Conservation (phyloP, 331 rosid genomes). For the Quercus lobata region DNA sequence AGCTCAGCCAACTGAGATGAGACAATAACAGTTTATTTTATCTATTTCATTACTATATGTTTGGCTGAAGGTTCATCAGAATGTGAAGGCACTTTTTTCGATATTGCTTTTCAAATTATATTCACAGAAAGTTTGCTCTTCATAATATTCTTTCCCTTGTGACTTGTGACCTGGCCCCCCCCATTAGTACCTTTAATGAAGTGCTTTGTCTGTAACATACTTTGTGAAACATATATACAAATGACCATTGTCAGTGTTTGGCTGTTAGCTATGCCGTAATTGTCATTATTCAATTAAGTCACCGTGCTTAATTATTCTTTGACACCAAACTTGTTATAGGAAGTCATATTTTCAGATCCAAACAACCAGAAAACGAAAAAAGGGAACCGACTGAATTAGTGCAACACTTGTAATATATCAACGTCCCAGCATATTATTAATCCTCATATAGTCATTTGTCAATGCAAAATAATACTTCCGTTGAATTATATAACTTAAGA, state of each 20-base stretch:
- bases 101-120: conserved; percentile 17
- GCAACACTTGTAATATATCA: no score
- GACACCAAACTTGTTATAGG: no score
- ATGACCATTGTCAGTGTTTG: not conserved
- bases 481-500: no score
- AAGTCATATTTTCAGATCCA: no score
- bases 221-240: not conserved
- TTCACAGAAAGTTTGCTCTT: not conserved
- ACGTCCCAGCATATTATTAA: no score
- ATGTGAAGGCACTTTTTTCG: conserved; percentile 22
- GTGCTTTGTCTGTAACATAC: conserved; percentile 1
- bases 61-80: conserved; percentile 25
- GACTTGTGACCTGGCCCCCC: conserved; percentile 27
- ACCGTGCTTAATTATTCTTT: not conserved
- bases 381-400: no score
- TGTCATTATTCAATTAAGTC: not conserved
- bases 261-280: not conserved
- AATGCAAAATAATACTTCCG: no score
- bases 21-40: not conserved
- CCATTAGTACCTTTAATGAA: conserved; percentile 19
- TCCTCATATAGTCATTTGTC: no score
- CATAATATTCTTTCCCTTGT: conserved; percentile 26
- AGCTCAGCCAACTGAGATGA: not conserved
- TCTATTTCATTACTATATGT: no score
- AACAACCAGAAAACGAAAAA: no score